Evolutionary conservation across 1,284 basidiomycete genomes (phyloP), one percentile per base, ranked within the genome.

Genomic region (Leccinum pachyderme): DNA sequence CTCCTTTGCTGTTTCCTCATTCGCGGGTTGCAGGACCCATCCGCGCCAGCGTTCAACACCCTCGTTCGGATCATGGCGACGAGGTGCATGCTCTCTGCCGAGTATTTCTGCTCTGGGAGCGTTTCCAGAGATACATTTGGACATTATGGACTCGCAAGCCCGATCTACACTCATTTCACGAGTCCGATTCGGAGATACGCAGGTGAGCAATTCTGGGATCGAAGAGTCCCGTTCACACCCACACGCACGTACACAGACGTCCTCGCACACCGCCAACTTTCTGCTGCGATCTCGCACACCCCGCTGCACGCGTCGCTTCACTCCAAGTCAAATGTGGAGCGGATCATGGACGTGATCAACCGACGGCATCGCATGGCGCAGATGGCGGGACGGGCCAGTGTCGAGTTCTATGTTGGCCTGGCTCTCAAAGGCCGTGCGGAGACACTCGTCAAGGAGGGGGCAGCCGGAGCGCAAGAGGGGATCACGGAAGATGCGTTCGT

Each of bases 11-110:
- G 0, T 25, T 48, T 5, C 25, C 13, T 59, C 22, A 52, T 29
- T 54, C 7, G 41, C 3, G n/a, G 13, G 5, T 24, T 22, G 9
- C 47, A 93, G 88, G 93, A 96, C 68, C 80, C 88, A 0, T 70
- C 74, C 7, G 83, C 93, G 64, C 91, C 93, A 0, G 87, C 93
- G 4, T 98, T 99, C 79, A 99, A 99, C 70, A 99, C 95, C 0
- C 83, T 99, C 12, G 95, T 99, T 47, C 87, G 97, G 45, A 98
- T 99, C 73, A 98, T 99, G 95, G 95, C 97, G 2, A 99, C 97
- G 2, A 81, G 97, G 18, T 99, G 97, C 71, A 98, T 99, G 97
- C 80, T 98, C 18, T 89, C 95, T 0, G 97, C 97, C 28, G 97
- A 99, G 72, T 99, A 99, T 73, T 98, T 99, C 75, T 95, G 93